Percentiles rank a stretch among this genome's conserved stretches.
Evolutionary conservation across 345 rosid genomes (phyloP).

Genomic region (Aquilaria malaccensis): DNA sequence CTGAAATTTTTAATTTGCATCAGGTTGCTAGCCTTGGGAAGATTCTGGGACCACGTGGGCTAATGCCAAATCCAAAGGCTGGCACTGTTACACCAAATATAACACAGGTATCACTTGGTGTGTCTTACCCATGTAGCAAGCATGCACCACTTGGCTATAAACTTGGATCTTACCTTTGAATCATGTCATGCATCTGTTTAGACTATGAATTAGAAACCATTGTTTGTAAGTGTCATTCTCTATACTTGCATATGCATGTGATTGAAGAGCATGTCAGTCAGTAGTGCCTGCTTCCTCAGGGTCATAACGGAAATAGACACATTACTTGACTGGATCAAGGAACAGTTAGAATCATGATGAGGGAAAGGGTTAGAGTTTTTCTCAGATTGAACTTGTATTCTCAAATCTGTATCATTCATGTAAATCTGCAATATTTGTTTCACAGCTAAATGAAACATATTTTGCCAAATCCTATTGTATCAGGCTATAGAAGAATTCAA

Average conservation of each 20-base stretch:
- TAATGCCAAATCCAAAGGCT: conserved; percentile 99
- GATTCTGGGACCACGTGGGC: conserved; percentile 97
- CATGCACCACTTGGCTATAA: not conserved
- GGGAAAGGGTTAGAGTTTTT: no score
- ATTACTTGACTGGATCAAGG: no score
- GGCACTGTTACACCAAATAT: conserved; percentile 86
- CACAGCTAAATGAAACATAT: not conserved
- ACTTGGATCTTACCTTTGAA: not conserved
- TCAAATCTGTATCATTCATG: not conserved
- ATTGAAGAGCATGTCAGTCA: no score
- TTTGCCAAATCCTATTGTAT: conserved; percentile 7
- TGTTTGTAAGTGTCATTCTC: no score
- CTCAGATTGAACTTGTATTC: no score
- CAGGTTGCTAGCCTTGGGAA: conserved; percentile 96
- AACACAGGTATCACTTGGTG: conserved; percentile 55
- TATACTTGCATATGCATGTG: no score
- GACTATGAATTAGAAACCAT: no score
- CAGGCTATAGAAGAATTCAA: conserved; percentile 98
- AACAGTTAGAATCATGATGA: no score
- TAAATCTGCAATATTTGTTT: not conserved
- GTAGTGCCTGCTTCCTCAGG: no score
- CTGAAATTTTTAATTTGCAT: conserved; percentile 4
- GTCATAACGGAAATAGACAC: no score
- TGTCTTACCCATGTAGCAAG: not conserved
- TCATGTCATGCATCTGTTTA: no score